phyloP scores from a whole-genome alignment of 2,329 filamentous ascomycete species.

The Davidsoniella australis region DNA sequence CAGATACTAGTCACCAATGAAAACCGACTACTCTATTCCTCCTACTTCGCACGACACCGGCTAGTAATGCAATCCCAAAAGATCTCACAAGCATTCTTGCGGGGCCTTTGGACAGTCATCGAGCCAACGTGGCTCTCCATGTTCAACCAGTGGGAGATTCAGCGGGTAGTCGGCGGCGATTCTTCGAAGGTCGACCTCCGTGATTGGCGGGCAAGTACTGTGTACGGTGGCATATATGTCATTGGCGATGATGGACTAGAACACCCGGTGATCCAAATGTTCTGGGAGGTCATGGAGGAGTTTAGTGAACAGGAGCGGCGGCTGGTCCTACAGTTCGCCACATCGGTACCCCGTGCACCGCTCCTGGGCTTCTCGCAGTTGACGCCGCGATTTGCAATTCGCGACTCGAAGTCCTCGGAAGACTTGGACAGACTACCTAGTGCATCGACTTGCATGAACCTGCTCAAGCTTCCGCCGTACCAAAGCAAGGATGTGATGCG shows the following conservation, averaged over 20 bases:
- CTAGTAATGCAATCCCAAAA: slow-evolving; percentile 60
- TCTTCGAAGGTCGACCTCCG: slow-evolving; percentile 70
- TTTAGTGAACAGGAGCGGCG: slow-evolving; percentile 63
- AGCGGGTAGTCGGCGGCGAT: slow-evolving; percentile 82
- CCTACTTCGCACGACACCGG: slow-evolving; percentile 74
- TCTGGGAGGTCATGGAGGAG: slow-evolving; percentile 75
- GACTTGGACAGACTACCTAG: slow-evolving; percentile 65
- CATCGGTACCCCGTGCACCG: slow-evolving; percentile 77
- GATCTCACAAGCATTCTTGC: slow-evolving; percentile 80
- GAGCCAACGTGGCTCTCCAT: slow-evolving; percentile 87
- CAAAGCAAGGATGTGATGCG: slow-evolving; percentile 44
- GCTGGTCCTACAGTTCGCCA: slow-evolving; percentile 89
- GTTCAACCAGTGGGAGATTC: slow-evolving; percentile 94
- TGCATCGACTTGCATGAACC: slow-evolving; percentile 88
- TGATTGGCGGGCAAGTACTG: slow-evolving; percentile 68
- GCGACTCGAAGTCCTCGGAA: slow-evolving; percentile 43
- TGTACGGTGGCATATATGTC: slow-evolving; percentile 73
- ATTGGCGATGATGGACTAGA: slow-evolving; percentile 81
- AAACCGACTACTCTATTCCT: slow-evolving; percentile 87
- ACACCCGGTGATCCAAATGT: slow-evolving; percentile 69
- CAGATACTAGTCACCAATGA: slow-evolving; percentile 72
- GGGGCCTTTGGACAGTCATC: slow-evolving; percentile 73
- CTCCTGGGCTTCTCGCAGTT: slow-evolving; percentile 77
- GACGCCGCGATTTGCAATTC: slow-evolving; percentile 73
- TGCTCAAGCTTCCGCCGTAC: slow-evolving; percentile 84